phyloP scores from a whole-genome alignment of 805 yeast species.

The Blastobotrys mokoenaii region DNA sequence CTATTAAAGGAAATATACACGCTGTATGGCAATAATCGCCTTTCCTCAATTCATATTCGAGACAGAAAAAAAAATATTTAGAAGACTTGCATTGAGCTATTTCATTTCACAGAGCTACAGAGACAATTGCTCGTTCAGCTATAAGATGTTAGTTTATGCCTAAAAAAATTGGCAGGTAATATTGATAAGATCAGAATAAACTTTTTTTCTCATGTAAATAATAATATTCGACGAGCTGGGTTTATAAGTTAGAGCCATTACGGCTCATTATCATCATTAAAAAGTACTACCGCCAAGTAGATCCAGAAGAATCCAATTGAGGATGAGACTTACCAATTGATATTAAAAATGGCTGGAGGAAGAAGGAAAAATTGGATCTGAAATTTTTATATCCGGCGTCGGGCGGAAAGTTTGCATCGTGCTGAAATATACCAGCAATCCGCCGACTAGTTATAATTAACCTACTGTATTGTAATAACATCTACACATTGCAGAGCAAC shows the following conservation, averaged over 20 bases:
- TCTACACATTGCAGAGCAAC: no score
- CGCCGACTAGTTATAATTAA: no score
- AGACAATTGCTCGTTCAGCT: no score
- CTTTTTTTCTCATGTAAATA: constrained; percentile 11
- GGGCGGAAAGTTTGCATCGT: background rate
- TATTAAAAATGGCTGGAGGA: background rate
- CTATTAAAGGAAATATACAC: no score
- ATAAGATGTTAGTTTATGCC: no score
- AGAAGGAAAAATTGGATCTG: background rate
- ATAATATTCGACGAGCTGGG: constrained; percentile 13
- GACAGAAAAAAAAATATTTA: no score
- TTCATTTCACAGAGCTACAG: background rate
- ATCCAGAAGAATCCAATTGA: background rate
- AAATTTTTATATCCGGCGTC: no score
- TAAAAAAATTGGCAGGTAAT: background rate
- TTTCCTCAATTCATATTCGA: no score
- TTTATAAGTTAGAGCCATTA: constrained; percentile 10
- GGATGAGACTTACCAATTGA: background rate
- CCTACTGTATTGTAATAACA: no score
- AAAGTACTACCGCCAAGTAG: constrained; percentile 4
- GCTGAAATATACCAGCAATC: background rate
- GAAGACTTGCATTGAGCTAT: background rate
- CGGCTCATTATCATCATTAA: constrained; percentile 12
- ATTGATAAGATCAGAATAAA: constrained; percentile 7
- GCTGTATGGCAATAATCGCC: no score